Percentiles rank a stretch among this genome's conserved stretches.
Conservation (phyloP, 257 asterid species). For the Fraxinus pennsylvanica region DNA sequence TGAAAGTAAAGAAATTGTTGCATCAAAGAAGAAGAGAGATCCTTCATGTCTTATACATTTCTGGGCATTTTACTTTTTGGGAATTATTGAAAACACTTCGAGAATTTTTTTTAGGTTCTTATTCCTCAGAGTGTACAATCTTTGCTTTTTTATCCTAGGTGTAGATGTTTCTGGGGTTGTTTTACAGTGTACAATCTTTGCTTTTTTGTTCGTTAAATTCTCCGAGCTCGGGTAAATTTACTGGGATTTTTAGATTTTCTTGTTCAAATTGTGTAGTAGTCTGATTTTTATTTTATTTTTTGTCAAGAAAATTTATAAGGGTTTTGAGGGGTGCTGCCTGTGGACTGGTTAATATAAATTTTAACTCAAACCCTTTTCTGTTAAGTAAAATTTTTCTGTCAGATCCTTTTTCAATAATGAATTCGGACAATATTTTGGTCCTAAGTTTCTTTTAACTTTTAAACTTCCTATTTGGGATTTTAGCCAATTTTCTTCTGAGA, state of each 20-base stretch:
- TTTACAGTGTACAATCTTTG: neutral
- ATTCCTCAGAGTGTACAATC: neutral
- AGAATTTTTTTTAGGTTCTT: constrained; percentile 2
- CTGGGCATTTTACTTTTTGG: constrained; percentile 1
- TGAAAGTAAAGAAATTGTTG: constrained; percentile 46
- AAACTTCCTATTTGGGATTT: neutral
- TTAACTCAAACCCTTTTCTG: neutral
- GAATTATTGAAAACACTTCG: constrained; percentile 2
- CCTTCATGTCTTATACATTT: constrained; percentile 30
- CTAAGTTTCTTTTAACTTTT: neutral
- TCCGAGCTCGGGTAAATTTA: constrained; percentile 33
- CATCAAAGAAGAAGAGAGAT: constrained; percentile 35
- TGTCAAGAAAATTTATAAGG: constrained; percentile 34
- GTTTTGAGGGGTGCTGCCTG: constrained; percentile 23
- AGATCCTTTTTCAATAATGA: neutral
- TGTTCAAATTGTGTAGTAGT: constrained; percentile 19
- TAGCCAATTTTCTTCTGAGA: constrained; percentile 4
- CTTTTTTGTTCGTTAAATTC: constrained; percentile 22
- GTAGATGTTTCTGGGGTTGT: constrained; percentile 1
- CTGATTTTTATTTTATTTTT: neutral
- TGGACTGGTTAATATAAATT: constrained; percentile 16
- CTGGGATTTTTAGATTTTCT: constrained; percentile 18
- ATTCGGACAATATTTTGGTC: neutral
- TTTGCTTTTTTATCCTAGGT: neutral
- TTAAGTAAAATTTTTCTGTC: neutral